A percentile compares a stretch with the other conserved stretches of the same genome.
These are phyloP conservation scores for Sistotremastrum niveocremeum DNA, from an alignment of 768 basidiomycete species.

Conservation along the genomic window DNA sequence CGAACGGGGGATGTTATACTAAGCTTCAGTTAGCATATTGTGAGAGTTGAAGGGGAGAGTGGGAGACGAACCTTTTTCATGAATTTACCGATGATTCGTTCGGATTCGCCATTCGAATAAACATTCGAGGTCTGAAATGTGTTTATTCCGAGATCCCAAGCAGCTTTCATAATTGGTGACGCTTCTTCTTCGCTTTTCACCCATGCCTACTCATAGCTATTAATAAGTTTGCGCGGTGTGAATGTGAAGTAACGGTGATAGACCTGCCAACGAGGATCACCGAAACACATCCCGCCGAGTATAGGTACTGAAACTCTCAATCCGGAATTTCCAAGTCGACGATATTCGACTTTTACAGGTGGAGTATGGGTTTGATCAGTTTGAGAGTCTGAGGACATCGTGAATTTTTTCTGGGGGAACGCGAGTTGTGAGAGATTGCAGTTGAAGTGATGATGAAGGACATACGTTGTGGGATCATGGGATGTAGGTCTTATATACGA, in stretches of 20 bases:
- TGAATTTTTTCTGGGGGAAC: no score
- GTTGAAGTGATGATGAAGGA: no score
- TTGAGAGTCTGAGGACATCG: no score
- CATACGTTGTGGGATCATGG: no score
- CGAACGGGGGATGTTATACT: conserved; percentile 21
- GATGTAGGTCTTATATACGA: no score
- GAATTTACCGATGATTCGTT: conserved; percentile 23
- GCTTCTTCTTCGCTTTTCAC: conserved; percentile 18
- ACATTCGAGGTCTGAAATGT: conserved; percentile 28
- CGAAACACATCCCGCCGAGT: conserved; percentile 14
- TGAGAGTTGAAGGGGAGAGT: conserved; percentile 1
- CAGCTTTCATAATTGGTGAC: conserved; percentile 22
- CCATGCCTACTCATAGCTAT: conserved; percentile 10
- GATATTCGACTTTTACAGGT: conserved; percentile 13
- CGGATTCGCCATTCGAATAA: conserved; percentile 24
- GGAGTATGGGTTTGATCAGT: no score
- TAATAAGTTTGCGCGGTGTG: neutral
- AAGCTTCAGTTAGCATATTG: conserved; percentile 16
- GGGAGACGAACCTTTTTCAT: conserved; percentile 21
- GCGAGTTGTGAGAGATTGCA: no score
- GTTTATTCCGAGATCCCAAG: conserved; percentile 27
- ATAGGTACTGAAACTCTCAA: conserved; percentile 22
- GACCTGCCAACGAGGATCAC: conserved; percentile 15
- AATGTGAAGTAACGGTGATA: conserved; percentile 1
- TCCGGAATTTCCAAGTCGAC: conserved; percentile 18